Evolutionary conservation across 1,139 yeast genomes (phyloP).

Genomic region (Nakaseomyces bracarensis): DNA sequence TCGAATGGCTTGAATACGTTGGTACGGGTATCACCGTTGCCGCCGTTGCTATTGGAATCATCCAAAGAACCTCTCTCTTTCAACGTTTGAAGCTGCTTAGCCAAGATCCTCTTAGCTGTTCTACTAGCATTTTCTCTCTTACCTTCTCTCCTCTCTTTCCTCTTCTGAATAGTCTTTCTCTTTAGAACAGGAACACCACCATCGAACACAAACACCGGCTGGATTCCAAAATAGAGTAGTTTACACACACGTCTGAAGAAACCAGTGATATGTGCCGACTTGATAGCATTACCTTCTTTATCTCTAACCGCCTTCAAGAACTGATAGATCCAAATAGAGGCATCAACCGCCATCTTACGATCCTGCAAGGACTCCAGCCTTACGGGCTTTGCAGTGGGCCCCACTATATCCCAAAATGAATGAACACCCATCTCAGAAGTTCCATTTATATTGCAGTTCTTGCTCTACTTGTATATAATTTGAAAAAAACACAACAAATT

Average conservation of each 20-base stretch:
- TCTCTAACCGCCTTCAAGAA: slow-evolving; percentile 92
- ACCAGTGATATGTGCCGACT: slow-evolving; percentile 83
- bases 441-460: background rate
- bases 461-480: background rate
- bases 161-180: slow-evolving; percentile 58
- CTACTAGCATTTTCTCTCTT: slow-evolving; percentile 59
- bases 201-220: slow-evolving; percentile 92
- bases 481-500: background rate
- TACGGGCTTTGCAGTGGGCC: slow-evolving; percentile 87
- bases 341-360: slow-evolving; percentile 85
- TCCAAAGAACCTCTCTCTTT: slow-evolving; percentile 20
- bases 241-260: slow-evolving; percentile 92
- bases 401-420: slow-evolving; percentile 86
- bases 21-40: slow-evolving; percentile 7
- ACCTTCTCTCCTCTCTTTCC: slow-evolving; percentile 69
- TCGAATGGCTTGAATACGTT: slow-evolving; percentile 43
- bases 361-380: slow-evolving; percentile 72
- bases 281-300: slow-evolving; percentile 67
- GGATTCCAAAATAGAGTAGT: slow-evolving; percentile 76
- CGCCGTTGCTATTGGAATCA: slow-evolving; percentile 9
- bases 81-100: slow-evolving; percentile 65
- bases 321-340: slow-evolving; percentile 98
- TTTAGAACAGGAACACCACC: slow-evolving; percentile 93
- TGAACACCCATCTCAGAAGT: slow-evolving; percentile 75
- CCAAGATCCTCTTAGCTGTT: slow-evolving; percentile 74